A percentile compares a stretch with the other conserved stretches of the same genome.
These are phyloP conservation scores for Xylariaceae sp. DNA, from an alignment of 2,329 filamentous ascomycete species.

Conservation along the genomic window DNA sequence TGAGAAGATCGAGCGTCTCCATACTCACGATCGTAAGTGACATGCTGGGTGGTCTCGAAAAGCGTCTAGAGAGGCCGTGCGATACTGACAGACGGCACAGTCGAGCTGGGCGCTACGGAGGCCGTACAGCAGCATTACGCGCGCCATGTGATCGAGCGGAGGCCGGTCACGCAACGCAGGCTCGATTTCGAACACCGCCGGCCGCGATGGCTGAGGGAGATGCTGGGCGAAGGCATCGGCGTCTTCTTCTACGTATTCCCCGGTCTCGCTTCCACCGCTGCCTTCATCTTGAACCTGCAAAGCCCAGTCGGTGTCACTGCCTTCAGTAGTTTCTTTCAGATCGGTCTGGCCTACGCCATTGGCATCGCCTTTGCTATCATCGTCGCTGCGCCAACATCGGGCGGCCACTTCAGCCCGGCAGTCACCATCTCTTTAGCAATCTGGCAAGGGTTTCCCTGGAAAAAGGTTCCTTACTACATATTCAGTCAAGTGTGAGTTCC, in stretches of 20 bases:
- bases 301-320: neutral
- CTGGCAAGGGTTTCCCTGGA: conserved; percentile 1
- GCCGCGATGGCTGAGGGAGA: neutral
- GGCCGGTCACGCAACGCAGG: conserved; percentile 1
- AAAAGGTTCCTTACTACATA: conserved; percentile 1
- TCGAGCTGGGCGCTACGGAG: conserved; percentile 3
- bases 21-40: neutral
- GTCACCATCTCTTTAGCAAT: neutral
- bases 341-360: conserved; percentile 2
- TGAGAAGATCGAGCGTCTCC: neutral
- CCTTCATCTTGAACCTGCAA: neutral
- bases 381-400: neutral
- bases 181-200: conserved; percentile 3
- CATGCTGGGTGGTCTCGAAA: neutral
- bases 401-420: conserved; percentile 3
- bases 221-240: conserved; percentile 1
- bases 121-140: conserved; percentile 1
- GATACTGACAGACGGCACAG: neutral
- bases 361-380: conserved; percentile 4
- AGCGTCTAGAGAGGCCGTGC: neutral
- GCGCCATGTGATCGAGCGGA: conserved; percentile 1
- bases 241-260: conserved; percentile 47
- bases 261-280: conserved; percentile 1
- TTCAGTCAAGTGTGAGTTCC: neutral
- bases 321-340: conserved; percentile 1